Evolutionary conservation across 1,284 basidiomycete species (phyloP), one percentile per base, ranked within the genome.

Genomic region (Laetiporus sulphureus): DNA sequence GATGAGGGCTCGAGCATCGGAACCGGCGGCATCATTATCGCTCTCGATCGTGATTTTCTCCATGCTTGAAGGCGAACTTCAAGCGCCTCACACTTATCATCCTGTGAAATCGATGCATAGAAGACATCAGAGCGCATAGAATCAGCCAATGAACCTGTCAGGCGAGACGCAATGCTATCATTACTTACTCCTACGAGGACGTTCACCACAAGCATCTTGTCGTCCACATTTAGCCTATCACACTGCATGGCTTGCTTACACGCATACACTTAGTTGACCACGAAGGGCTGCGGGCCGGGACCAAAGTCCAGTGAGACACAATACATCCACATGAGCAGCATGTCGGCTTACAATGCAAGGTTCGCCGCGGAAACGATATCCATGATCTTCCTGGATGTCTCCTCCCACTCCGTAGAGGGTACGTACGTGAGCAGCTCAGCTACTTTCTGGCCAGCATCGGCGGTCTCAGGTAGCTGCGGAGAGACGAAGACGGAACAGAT

Each of bases 161-260:
- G 6, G 31, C n/a, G 10, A 42, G 30, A 38, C 13, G 32, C 16
- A 33, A 38, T 8, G 23, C 35, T 18, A 36, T 37, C 36, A 4
- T n/a, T 32, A 21, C 47, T 36, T 42, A 71, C 74, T 57, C 69
- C 60, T 15, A 70, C 65, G 11, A 64, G 39, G 21, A 78, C 61
- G 50, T 79, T 80, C 3, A 64, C 69, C 23, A 75, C 61, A 42
- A 83, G 67, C 6, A 62, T 63, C 35, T 62, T 66, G 25, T 63
- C 66, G 49, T 83, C 79, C 40, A 78, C 56, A 49, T 74, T 74
- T 32, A 82, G 46, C 33, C 69, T 63, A 50, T 71, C 68, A 7
- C 61, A 61, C 13, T 59, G 58, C 38, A 62, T 63, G 20, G 60
- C 51, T 33, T 67, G 57, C n/a, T 58, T 67, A 37, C 65, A 63